These are phyloP conservation scores for Boletus pseudopeckii DNA, from an alignment of 768 basidiomycete genomes.

Conservation along the genomic window DNA sequence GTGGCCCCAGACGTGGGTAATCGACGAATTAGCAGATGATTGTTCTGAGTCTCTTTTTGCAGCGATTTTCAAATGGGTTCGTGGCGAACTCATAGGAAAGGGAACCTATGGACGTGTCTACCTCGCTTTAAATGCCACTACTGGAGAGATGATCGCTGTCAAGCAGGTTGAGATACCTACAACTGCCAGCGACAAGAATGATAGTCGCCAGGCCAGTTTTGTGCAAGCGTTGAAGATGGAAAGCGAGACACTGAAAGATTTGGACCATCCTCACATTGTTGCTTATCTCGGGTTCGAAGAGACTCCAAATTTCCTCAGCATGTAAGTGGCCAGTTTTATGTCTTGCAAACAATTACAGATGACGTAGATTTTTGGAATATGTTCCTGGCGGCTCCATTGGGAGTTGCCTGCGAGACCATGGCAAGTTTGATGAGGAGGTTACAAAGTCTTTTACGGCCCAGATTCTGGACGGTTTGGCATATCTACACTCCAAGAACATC, in stretches of 20 bases:
- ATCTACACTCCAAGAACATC: conserved; percentile 88
- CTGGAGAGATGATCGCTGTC: conserved; percentile 98
- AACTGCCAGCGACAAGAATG: conserved; percentile 87
- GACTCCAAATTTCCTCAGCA: conserved; percentile 83
- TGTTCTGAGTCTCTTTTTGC: conserved; percentile 20
- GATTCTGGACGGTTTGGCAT: conserved; percentile 87
- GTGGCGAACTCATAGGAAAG: conserved; percentile 95
- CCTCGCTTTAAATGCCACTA: conserved; percentile 91
- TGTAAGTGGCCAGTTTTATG: conserved; percentile 51
- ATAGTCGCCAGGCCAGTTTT: conserved; percentile 76
- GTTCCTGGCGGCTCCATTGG: conserved; percentile 97
- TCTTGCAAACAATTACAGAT: background rate
- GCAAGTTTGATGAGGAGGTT: conserved; percentile 88
- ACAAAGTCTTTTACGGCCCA: conserved; percentile 91
- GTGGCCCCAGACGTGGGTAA: conserved; percentile 64
- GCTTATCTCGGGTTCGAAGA: conserved; percentile 96
- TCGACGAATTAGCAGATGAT: conserved; percentile 1
- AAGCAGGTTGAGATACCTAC: conserved; percentile 97
- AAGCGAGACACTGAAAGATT: conserved; percentile 92
- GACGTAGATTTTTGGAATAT: conserved; percentile 90
- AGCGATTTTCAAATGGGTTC: conserved; percentile 98
- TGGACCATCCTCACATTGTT: conserved; percentile 97
- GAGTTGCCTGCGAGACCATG: conserved; percentile 84
- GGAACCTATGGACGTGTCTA: conserved; percentile 97
- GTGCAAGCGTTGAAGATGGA: conserved; percentile 93